These are phyloP conservation scores for Trichosporon coremiiforme DNA, from an alignment of 1,284 basidiomycete species.

Conservation along the genomic window DNA sequence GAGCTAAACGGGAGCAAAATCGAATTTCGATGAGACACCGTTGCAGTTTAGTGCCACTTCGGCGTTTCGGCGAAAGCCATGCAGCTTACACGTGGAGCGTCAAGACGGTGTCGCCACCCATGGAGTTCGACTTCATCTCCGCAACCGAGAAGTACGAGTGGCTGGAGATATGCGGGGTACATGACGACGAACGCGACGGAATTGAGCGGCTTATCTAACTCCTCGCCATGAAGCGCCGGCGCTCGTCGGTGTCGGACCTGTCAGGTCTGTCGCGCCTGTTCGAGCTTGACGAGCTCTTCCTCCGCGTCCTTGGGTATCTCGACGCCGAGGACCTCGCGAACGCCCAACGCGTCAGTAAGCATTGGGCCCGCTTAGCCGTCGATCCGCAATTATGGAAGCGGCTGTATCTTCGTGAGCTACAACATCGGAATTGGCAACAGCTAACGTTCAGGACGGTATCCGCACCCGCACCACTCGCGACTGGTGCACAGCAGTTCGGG, in stretches of 20 bases:
- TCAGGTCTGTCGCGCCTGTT: conserved; percentile 38
- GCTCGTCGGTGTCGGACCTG: background rate
- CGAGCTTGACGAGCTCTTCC: conserved; percentile 53
- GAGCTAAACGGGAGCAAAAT: background rate
- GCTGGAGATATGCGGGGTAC: conserved; percentile 4
- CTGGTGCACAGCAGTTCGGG: conserved; percentile 36
- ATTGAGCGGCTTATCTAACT: background rate
- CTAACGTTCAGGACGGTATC: conserved; percentile 40
- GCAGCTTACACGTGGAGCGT: too few species aligned
- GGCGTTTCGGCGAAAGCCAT: background rate
- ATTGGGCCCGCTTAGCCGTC: conserved; percentile 50
- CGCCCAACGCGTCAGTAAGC: conserved; percentile 47
- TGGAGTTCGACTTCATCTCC: background rate
- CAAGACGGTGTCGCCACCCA: background rate
- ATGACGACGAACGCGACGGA: background rate
- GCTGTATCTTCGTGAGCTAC: conserved; percentile 46
- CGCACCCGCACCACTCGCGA: conserved; percentile 52
- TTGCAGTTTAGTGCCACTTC: background rate
- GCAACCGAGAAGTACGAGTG: background rate
- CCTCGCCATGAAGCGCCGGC: conserved; percentile 13
- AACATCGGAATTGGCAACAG: too few species aligned
- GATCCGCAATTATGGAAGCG: conserved; percentile 55
- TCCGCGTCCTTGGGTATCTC: conserved; percentile 52
- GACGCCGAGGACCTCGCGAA: conserved; percentile 42
- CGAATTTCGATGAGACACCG: background rate